Evolutionary conservation across 306 rosid genomes (phyloP).

Genomic region (Corylus americana): DNA sequence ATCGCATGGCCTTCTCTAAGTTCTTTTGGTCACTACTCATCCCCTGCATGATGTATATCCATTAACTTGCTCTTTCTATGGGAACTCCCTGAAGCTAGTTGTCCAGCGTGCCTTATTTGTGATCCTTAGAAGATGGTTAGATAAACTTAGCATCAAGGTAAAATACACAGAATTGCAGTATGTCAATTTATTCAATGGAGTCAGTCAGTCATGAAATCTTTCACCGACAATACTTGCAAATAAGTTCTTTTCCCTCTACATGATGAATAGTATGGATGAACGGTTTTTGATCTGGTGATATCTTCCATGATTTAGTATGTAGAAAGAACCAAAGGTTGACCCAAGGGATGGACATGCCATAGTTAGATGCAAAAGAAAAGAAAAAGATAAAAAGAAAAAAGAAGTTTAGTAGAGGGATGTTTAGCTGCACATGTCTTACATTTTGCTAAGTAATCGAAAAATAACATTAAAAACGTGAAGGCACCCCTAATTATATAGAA

Average conservation of each 20-base stretch:
- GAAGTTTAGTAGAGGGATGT: neutral
- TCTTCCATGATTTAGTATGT: neutral
- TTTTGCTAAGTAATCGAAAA: too few species aligned
- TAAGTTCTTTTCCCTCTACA: neutral
- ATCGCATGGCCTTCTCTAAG: too few species aligned
- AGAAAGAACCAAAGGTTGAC: neutral
- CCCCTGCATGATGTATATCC: neutral
- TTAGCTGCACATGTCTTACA: neutral
- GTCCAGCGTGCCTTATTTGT: neutral
- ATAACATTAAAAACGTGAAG: too few species aligned
- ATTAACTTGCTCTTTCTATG: neutral
- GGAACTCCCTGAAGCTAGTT: neutral
- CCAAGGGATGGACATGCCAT: neutral
- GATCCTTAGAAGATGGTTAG: neutral
- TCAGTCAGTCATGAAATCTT: neutral
- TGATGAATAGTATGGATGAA: neutral
- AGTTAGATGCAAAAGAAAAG: neutral
- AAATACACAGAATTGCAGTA: neutral
- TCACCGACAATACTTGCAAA: neutral
- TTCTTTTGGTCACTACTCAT: too few species aligned
- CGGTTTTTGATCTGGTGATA: conserved; percentile 6
- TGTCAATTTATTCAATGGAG: neutral
- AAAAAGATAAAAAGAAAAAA: neutral
- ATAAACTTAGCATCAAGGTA: neutral
- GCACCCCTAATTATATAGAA: too few species aligned